phyloP scores from a whole-genome alignment of 345 rosid genomes.

The Brassica carinata region DNA sequence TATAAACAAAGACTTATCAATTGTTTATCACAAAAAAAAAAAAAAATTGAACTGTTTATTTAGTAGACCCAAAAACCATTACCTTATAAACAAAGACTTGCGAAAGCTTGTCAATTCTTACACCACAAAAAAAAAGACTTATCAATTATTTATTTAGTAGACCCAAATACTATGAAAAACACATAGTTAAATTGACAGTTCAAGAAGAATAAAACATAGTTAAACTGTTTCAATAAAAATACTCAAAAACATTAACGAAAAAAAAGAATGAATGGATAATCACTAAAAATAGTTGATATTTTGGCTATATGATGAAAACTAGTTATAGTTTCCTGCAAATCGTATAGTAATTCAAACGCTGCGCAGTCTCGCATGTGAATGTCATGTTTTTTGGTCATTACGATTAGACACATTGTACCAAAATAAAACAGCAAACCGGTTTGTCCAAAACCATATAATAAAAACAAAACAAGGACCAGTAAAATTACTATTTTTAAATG shows the following conservation, averaged over 20 bases:
- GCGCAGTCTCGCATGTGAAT: not conserved
- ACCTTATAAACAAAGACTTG: not conserved
- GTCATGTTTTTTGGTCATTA: not conserved
- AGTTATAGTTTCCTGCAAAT: not conserved
- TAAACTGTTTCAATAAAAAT: not conserved
- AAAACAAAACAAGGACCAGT: not conserved
- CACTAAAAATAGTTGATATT: not conserved
- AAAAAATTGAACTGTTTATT: no score
- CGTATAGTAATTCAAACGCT: not conserved
- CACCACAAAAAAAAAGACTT: no score
- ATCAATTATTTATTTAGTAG: no score
- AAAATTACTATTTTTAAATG: not conserved
- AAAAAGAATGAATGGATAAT: not conserved
- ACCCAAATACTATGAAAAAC: no score
- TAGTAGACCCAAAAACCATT: no score
- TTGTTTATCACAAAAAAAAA: not conserved
- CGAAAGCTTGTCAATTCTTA: no score
- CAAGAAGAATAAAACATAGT: no score
- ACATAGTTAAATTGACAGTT: no score
- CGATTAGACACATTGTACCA: not conserved
- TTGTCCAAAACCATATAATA: not conserved
- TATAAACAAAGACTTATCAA: not conserved
- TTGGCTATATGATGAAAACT: not conserved
- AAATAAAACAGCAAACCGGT: not conserved
- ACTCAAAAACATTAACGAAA: not conserved